Evolutionary conservation across 2,329 filamentous ascomycete species (phyloP).

Genomic region (Ciborinia camelliae): DNA sequence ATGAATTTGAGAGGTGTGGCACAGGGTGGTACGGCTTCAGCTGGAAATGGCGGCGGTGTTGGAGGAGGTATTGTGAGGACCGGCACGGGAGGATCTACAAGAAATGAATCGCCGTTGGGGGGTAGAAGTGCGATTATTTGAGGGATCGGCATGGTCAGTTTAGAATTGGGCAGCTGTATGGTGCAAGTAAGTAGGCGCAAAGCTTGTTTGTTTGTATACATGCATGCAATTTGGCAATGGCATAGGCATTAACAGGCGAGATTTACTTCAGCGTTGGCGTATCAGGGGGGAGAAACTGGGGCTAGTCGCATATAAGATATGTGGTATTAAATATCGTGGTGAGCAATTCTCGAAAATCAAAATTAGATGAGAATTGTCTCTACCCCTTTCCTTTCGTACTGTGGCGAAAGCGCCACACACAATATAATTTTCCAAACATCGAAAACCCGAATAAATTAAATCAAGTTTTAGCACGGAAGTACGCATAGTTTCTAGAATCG

Average conservation of each 20-base stretch:
- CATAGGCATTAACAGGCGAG: not conserved
- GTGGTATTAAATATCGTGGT: not conserved
- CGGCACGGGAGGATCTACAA: slow-evolving; percentile 15
- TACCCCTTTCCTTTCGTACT: not conserved
- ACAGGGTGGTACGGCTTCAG: slow-evolving; percentile 14
- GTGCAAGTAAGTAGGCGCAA: not conserved
- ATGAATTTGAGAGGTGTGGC: slow-evolving; percentile 43
- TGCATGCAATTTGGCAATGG: slow-evolving; percentile 5
- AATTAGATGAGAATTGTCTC: not conserved
- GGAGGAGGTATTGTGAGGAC: slow-evolving; percentile 16
- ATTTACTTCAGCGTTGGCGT: slow-evolving; percentile 3
- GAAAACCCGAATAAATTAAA: not conserved
- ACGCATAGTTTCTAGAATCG: not conserved
- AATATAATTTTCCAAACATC: not conserved
- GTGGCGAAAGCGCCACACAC: not conserved
- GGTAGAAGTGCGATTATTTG: slow-evolving; percentile 21
- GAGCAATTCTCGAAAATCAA: not conserved
- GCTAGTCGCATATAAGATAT: not conserved
- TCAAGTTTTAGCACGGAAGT: not conserved
- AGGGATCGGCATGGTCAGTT: not conserved
- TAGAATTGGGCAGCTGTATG: not conserved
- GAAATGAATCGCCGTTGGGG: slow-evolving; percentile 16
- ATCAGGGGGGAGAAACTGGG: not conserved
- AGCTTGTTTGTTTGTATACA: not conserved
- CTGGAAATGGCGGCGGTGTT: not conserved